These are phyloP conservation scores for Penicillium robsamsonii DNA, from an alignment of 495 filamentous ascomycete genomes.

Conservation along the genomic window DNA sequence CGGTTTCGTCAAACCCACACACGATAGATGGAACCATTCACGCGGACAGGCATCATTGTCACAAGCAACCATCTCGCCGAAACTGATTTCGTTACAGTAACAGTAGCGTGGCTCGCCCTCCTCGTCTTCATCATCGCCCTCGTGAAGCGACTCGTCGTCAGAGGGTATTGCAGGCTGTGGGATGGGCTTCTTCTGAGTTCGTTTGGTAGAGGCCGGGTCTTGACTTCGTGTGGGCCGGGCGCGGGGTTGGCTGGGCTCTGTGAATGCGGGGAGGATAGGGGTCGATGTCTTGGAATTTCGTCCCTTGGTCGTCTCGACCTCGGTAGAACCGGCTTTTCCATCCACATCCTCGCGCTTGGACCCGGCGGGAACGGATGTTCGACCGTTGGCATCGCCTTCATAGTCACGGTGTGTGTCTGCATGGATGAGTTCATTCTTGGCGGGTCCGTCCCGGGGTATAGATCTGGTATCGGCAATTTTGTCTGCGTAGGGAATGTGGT, in stretches of 20 bases:
- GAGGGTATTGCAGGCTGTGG: slow-evolving; percentile 35
- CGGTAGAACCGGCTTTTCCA: slow-evolving; percentile 29
- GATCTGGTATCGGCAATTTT: slow-evolving; percentile 39
- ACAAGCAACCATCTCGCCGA: slow-evolving; percentile 98
- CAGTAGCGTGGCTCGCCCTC: slow-evolving; percentile 87
- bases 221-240: slow-evolving; percentile 43
- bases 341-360: slow-evolving; percentile 37
- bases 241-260: slow-evolving; percentile 35
- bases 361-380: slow-evolving; percentile 29
- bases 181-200: slow-evolving; percentile 65
- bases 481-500: slow-evolving; percentile 20
- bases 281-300: slow-evolving; percentile 60
- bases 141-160: slow-evolving; percentile 52
- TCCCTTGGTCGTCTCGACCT: slow-evolving; percentile 33
- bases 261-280: slow-evolving; percentile 43
- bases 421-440: slow-evolving; percentile 31
- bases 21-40: slow-evolving; percentile 97
- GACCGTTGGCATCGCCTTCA: slow-evolving; percentile 28
- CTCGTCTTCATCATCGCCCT: slow-evolving; percentile 69
- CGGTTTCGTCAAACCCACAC: slow-evolving; percentile 82
- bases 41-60: slow-evolving; percentile 81
- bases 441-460: slow-evolving; percentile 30
- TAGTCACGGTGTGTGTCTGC: slow-evolving; percentile 29
- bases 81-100: slow-evolving; percentile 88
- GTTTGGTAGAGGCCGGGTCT: slow-evolving; percentile 49